Base-by-base conservation (phyloP, 2,329 filamentous ascomycete species). In the Xylaria sp. region DNA sequence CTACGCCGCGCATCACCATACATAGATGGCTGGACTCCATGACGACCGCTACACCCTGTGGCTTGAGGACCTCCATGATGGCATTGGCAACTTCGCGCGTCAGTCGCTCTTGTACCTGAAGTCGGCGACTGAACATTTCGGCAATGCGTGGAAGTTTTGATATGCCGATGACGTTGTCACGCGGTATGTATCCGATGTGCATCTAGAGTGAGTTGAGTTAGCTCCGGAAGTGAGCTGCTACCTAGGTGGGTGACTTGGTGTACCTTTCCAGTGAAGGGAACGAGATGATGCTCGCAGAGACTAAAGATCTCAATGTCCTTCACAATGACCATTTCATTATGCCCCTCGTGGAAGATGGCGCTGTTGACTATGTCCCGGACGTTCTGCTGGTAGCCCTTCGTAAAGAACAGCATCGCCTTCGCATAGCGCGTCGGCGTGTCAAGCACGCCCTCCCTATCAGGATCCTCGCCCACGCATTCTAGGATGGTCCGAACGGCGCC, bases 1-100 rank as follows among this genome's bases (percentile, higher is more conserved):
- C 89, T 10, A 99, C 95, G n/a, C 96, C 96, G 56, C 96, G 90
- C 94, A 98, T 98, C 18, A 97, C 94, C 95, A 98, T 99, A 85
- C 96, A 99, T 56, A 98, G 85, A 82, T 99, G 96, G 77, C 90
- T 94, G 15, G 93, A 97, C 79, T 99, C 96, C 91, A 99, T 97
- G 69, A 99, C 95, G 2, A 99, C 96, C 23, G 93, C 95, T 1
- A 99, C 95, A 56, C 96, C 96, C 78, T 97, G 94, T 1, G 96
- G 96, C 80, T 97, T 92, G 57, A 99, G 86, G 13, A 98, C 91
- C 78, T 98, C 94, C 79, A 94, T 94, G 71, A 99, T 91, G 18
- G 96, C 95, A 71, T 97, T 89, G 23, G 96, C 96, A 15, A 99
- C 94, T 80, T 99, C 94, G 80, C 97, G 97, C 28, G 96, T 99